phyloP scores from a whole-genome alignment of 163 green algal genomes.

The Chlamydomonas reinhardtii region DNA sequence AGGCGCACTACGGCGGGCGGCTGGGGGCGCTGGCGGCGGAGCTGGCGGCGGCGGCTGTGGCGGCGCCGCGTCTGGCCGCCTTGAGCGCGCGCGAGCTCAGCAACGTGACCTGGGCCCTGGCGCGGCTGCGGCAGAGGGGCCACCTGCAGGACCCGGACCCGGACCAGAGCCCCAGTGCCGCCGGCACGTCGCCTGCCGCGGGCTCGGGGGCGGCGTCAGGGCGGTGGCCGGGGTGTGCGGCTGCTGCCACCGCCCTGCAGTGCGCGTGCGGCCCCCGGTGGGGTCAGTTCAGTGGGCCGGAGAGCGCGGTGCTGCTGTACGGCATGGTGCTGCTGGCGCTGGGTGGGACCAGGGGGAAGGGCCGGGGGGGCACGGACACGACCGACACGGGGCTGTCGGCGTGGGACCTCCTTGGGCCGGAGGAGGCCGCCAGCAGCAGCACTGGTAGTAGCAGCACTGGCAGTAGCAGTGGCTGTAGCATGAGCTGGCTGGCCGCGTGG shows the following conservation, averaged over 20 bases:
- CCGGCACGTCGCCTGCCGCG: too few species aligned
- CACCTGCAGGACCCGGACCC: background rate
- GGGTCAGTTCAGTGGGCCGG: background rate
- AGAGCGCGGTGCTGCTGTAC: conserved; percentile 22
- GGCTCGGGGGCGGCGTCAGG: background rate
- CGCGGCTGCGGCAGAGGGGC: background rate
- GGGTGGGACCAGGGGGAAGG: too few species aligned
- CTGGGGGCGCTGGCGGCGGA: conserved; percentile 1
- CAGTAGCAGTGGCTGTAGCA: background rate
- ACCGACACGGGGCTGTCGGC: background rate
- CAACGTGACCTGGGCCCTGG: conserved; percentile 32
- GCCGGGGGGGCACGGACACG: too few species aligned
- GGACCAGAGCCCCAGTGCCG: too few species aligned
- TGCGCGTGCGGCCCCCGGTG: conserved; percentile 4
- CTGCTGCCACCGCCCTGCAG: background rate
- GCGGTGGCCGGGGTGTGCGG: background rate
- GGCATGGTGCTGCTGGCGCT: conserved; percentile 40
- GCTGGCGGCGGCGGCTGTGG: background rate
- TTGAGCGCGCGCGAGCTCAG: conserved; percentile 14
- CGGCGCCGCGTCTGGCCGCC: background rate
- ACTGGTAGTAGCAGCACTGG: too few species aligned
- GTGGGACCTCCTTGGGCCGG: too few species aligned
- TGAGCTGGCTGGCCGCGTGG: conserved; percentile 23
- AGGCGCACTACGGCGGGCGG: background rate
- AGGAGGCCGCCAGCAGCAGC: too few species aligned